These are phyloP conservation scores for Sporobolomyces phaffii DNA, from an alignment of 768 basidiomycete species.

Conservation along the genomic window DNA sequence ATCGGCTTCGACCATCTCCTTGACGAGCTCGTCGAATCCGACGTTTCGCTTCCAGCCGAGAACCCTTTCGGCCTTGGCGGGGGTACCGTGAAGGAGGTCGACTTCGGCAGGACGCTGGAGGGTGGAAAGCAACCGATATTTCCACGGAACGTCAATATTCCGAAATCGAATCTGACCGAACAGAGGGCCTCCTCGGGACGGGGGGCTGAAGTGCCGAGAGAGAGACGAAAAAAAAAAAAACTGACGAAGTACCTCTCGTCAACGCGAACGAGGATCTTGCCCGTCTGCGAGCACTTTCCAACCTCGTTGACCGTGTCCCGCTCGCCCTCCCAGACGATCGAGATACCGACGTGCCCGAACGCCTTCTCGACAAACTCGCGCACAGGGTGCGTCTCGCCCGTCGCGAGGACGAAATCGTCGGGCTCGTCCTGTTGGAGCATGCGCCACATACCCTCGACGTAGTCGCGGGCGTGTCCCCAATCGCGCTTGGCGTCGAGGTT, in stretches of 20 bases:
- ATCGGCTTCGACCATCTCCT: conserved; percentile 86
- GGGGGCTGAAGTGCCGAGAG: conserved; percentile 80
- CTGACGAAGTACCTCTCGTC: conserved; percentile 84
- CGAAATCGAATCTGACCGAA: too few relatives aligned
- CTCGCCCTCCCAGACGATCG: conserved; percentile 69
- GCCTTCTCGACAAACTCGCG: conserved; percentile 87
- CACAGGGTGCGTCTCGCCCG: conserved; percentile 91
- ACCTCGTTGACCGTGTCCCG: conserved; percentile 63
- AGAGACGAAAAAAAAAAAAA: conserved; percentile 63
- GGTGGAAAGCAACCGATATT: conserved; percentile 20
- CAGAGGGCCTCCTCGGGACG: too few relatives aligned
- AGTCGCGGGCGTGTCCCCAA: conserved; percentile 83
- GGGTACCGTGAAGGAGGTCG: conserved; percentile 78
- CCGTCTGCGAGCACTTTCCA: conserved; percentile 64
- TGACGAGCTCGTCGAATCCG: conserved; percentile 73
- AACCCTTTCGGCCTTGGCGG: conserved; percentile 76
- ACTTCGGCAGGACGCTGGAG: conserved; percentile 38
- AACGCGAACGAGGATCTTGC: conserved; percentile 69
- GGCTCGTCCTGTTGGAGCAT: conserved; percentile 81
- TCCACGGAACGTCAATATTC: too few relatives aligned
- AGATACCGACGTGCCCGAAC: conserved; percentile 62
- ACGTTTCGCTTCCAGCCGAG: conserved; percentile 85
- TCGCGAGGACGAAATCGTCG: conserved; percentile 90
- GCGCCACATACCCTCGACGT: conserved; percentile 96
- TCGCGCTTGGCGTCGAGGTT: conserved; percentile 92